Base-by-base conservation (phyloP, 1,139 yeast species). In the Candida tetrigidarum region DNA sequence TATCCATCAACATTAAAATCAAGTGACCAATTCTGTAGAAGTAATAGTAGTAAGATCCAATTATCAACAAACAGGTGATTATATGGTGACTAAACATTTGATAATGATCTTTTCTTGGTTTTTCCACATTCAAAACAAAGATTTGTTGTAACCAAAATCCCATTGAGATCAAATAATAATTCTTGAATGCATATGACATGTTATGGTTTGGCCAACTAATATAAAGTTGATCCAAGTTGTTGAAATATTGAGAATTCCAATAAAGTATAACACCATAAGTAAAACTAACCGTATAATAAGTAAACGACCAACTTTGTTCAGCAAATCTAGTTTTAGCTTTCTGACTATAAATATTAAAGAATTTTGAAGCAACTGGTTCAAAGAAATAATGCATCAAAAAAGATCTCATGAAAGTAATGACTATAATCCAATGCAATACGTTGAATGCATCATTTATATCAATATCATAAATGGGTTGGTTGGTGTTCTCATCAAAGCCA, bases 71-170 rank as follows among this genome's bases (percentile, higher is more conserved):
- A 56, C 84, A 77, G 1, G 97, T 91, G 45, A 91, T 84, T 44
- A 91, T 82, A 65, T 91, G 97, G 62, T 91, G 97, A 41, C 85
- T 71, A 59, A 90, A 81, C 97, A 91, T 91, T 64, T 90, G 96
- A 55, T 68, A 66, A 62, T 88, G 84, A 63, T 91, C 97, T 62
- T 89, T 89, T 55, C 97, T 80, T 51, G 75, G 80, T 50, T 81
- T 83, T 66, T 91, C 97, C 44, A 90, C 67, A 64, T 89, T 82
- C 49, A 91, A 70, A 15, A 86, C 90, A 53, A 86, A 77, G 20
- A 89, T 74, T 64, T 89, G 96, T 56, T 87, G 91, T 50, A 89
- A 59, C 96, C 96, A 91, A 54, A 80, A 82, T 7, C 88, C 84
- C 29, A 86, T 74, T 55, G 86, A 86, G 38, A 84, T 67, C 45